A percentile compares a stretch with the other conserved stretches of the same genome.
phyloP scores from a whole-genome alignment of 2,329 filamentous ascomycete genomes.

The Coleophoma eucalyptorum region DNA sequence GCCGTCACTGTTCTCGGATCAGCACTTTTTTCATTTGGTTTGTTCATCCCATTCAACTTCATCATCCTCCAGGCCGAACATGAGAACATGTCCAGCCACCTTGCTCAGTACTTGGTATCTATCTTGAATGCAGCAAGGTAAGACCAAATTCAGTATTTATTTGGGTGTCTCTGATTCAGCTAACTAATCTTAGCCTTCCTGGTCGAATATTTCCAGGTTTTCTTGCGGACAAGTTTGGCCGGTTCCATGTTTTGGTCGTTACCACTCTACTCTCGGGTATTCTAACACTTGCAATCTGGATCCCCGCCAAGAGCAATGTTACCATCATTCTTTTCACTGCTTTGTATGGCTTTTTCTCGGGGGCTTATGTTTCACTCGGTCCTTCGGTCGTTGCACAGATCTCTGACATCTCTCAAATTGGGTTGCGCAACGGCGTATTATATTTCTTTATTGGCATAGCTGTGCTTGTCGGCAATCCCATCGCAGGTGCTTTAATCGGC shows the following conservation, averaged over 20 bases:
- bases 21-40: constrained; percentile 36
- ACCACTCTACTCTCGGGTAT: constrained; percentile 30
- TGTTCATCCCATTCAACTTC: constrained; percentile 34
- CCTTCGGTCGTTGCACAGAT: constrained; percentile 65
- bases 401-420: constrained; percentile 62
- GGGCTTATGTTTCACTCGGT: constrained; percentile 56
- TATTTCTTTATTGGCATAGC: constrained; percentile 59
- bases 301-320: constrained; percentile 43
- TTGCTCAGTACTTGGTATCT: constrained; percentile 46
- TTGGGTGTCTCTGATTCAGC: too few relatives aligned
- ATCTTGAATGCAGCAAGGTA: constrained; percentile 40
- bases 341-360: constrained; percentile 63
- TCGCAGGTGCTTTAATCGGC: constrained; percentile 50
- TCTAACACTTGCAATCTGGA: constrained; percentile 45
- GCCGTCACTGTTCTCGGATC: constrained; percentile 30
- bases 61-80: constrained; percentile 32
- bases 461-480: constrained; percentile 60
- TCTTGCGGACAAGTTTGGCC: constrained; percentile 46
- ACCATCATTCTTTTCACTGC: constrained; percentile 57
- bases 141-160: not conserved
- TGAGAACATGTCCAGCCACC: constrained; percentile 36
- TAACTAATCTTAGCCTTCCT: too few relatives aligned
- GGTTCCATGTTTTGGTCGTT: constrained; percentile 37
- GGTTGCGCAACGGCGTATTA: constrained; percentile 59
- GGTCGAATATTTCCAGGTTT: constrained; percentile 49